A percentile compares a stretch with the other conserved stretches of the same genome.
Conservation (phyloP, 148 eudicot genomes). For the Rhododendron ovatum region DNA sequence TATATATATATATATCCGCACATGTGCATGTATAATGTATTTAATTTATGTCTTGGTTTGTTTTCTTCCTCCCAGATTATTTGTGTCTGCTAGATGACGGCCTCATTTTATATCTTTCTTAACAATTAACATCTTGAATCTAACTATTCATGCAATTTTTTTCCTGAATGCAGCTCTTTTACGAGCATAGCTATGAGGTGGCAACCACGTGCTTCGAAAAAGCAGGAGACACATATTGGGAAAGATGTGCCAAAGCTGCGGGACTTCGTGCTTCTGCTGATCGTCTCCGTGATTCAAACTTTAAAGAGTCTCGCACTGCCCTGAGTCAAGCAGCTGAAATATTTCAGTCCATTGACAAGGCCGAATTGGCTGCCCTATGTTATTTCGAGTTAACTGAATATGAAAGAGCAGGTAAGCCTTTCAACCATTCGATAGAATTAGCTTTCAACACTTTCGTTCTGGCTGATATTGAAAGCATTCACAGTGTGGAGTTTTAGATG, state of each 20-base stretch:
- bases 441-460: neutral
- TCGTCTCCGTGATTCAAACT: constrained; percentile 31
- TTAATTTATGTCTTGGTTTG: neutral
- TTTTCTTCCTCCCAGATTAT: neutral
- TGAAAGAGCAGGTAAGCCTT: constrained; percentile 38
- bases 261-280: constrained; percentile 46
- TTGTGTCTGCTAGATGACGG: neutral
- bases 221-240: constrained; percentile 64
- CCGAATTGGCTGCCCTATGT: constrained; percentile 55
- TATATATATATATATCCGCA: neutral
- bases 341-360: constrained; percentile 52
- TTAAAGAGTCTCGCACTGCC: constrained; percentile 30
- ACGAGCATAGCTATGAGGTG: constrained; percentile 63
- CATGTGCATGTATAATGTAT: too few relatives aligned
- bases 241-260: constrained; percentile 56
- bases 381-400: constrained; percentile 51
- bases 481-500: neutral
- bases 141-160: neutral
- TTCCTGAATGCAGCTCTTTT: constrained; percentile 42
- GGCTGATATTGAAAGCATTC: neutral
- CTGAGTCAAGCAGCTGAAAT: constrained; percentile 67
- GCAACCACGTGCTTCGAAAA: constrained; percentile 78
- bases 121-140: neutral
- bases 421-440: neutral
- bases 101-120: neutral